phyloP scores from a whole-genome alignment of 768 basidiomycete genomes.

The Lactarius evosmus region DNA sequence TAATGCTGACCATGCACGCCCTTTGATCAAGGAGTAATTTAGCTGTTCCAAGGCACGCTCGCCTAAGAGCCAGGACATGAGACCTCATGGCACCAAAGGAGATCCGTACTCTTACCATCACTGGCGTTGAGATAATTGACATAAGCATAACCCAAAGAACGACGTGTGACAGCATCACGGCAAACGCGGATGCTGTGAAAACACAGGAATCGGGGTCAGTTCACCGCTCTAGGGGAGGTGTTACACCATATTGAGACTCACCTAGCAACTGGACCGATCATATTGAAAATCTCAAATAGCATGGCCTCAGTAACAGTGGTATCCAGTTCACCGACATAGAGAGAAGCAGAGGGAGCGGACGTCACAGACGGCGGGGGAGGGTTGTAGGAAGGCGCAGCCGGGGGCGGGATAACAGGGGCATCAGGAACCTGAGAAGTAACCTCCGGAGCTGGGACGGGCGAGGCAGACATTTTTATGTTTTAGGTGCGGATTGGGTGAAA shows the following conservation, averaged over 20 bases:
- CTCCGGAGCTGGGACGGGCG: slow-evolving; percentile 36
- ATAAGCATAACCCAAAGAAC: slow-evolving; percentile 98
- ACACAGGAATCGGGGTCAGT: slow-evolving; percentile 13
- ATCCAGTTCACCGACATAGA: slow-evolving; percentile 99
- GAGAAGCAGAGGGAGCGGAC: slow-evolving; percentile 81
- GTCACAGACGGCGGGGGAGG: slow-evolving; percentile 51
- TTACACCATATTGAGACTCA: slow-evolving; percentile 37
- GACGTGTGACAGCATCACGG: slow-evolving; percentile 98
- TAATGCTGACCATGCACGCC: slow-evolving; percentile 78
- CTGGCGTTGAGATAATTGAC: slow-evolving; percentile 96
- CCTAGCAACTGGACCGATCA: slow-evolving; percentile 99
- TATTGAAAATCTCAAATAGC: slow-evolving; percentile 99
- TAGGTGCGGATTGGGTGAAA: slow-evolving; percentile 39
- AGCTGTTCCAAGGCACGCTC: slow-evolving; percentile 98
- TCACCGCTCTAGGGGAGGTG: slow-evolving; percentile 12
- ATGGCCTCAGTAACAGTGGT: slow-evolving; percentile 98
- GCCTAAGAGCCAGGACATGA: slow-evolving; percentile 44
- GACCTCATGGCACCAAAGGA: slow-evolving; percentile 7
- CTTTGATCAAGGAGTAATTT: slow-evolving; percentile 99
- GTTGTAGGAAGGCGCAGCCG: slow-evolving; percentile 55
- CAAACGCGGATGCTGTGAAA: slow-evolving; percentile 89
- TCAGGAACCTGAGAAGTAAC: slow-evolving; percentile 40
- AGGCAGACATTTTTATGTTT: slow-evolving; percentile 41
- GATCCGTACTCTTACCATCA: slow-evolving; percentile 62
- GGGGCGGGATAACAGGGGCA: slow-evolving; percentile 44